phyloP scores from a whole-genome alignment of 225 moss, liverwort and hornwort species.

The Antitrichia curtipendula region DNA sequence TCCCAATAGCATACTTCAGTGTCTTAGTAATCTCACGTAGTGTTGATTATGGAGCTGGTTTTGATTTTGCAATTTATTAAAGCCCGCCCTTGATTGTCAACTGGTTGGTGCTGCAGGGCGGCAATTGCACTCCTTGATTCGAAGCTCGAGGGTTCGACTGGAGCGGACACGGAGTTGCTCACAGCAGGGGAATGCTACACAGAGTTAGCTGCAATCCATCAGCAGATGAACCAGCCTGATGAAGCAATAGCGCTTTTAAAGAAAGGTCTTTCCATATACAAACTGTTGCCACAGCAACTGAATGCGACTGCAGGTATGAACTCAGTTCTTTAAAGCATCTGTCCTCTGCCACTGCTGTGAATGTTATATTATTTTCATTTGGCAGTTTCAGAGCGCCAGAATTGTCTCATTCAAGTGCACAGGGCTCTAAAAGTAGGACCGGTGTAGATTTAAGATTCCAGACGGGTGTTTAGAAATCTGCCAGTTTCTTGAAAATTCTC shows the following conservation, averaged over 20 bases:
- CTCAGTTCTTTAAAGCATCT: background rate
- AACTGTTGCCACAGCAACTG: conserved; percentile 63
- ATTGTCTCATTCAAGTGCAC: background rate
- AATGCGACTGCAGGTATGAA: conserved; percentile 67
- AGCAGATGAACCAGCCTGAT: conserved; percentile 52
- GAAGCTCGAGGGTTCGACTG: conserved; percentile 16
- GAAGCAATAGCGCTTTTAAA: conserved; percentile 61
- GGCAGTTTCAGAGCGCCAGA: background rate
- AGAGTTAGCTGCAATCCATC: conserved; percentile 75
- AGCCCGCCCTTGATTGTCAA: background rate
- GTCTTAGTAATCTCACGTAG: background rate
- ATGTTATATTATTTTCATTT: background rate
- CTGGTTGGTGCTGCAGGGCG: conserved; percentile 10
- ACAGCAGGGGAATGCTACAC: conserved; percentile 82
- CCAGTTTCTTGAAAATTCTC: background rate
- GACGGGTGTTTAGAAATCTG: background rate
- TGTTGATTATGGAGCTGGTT: background rate
- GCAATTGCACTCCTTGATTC: conserved; percentile 51
- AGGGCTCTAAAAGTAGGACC: background rate
- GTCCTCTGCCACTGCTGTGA: background rate
- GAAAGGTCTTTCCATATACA: conserved; percentile 55
- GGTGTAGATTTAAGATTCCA: background rate
- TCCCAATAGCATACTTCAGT: background rate
- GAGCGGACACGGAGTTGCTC: conserved; percentile 36
- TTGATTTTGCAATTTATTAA: background rate